A percentile compares a stretch with the other conserved stretches of the same genome.
phyloP scores from a whole-genome alignment of 2,329 filamentous ascomycete species.

The Ceratocystis papillata region DNA sequence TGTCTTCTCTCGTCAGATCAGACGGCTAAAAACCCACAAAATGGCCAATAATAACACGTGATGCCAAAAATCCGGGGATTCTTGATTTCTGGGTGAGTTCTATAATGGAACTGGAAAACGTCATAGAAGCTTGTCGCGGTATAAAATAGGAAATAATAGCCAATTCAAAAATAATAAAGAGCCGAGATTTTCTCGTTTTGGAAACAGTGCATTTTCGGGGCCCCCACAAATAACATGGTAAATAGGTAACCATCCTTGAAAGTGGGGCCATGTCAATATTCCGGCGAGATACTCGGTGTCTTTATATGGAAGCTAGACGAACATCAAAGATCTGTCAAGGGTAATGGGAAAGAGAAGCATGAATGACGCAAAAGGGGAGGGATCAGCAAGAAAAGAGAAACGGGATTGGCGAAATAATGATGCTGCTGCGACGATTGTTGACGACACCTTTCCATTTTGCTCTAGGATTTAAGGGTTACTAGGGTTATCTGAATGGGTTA shows the following conservation, averaged over 20 bases:
- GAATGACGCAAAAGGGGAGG: background rate
- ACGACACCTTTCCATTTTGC: too few relatives aligned
- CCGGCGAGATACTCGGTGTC: slow-evolving; percentile 24
- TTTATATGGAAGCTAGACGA: background rate
- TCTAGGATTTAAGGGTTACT: too few relatives aligned
- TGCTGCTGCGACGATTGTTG: too few relatives aligned
- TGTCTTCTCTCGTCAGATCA: background rate
- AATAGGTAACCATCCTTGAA: background rate
- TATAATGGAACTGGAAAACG: background rate
- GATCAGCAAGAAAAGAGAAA: too few relatives aligned
- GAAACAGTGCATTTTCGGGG: background rate
- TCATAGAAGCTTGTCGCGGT: background rate
- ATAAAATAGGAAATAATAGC: background rate
- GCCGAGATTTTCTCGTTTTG: background rate
- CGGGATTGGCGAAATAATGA: too few relatives aligned
- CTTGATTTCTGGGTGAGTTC: background rate
- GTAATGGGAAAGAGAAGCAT: background rate
- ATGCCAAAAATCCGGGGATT: background rate
- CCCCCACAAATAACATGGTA: slow-evolving; percentile 2
- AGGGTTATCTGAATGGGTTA: too few relatives aligned
- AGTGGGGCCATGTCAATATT: slow-evolving; percentile 1
- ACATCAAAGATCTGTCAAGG: slow-evolving; percentile 1
- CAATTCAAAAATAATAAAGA: background rate
- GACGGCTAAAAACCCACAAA: background rate
- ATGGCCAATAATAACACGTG: background rate